Conservation (phyloP, 345 rosid genomes). For the Brassica cretica region DNA sequence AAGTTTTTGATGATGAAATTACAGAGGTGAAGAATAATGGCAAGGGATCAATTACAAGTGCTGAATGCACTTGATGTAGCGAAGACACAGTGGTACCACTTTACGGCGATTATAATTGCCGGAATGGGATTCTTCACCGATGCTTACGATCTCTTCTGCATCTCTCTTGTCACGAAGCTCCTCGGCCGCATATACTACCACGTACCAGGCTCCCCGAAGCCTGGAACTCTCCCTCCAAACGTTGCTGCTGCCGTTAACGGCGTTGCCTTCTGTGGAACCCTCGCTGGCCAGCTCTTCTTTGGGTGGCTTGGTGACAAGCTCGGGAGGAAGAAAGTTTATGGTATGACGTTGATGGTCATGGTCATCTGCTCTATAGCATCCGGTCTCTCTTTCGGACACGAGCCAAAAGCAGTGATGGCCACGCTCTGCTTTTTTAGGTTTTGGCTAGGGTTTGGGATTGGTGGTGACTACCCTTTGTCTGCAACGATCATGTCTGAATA, state of each 20-base stretch:
- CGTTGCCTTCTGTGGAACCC: background rate
- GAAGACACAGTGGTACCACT: slow-evolving; percentile 34
- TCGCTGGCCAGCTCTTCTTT: background rate
- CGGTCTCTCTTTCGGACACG: slow-evolving; percentile 3
- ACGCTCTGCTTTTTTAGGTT: slow-evolving; percentile 1
- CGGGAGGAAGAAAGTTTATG: background rate
- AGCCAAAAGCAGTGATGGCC: slow-evolving; percentile 7
- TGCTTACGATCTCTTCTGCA: slow-evolving; percentile 46
- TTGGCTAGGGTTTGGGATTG: slow-evolving; percentile 1
- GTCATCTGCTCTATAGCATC: background rate
- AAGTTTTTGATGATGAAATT: background rate
- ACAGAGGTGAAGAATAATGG: slow-evolving; percentile 44
- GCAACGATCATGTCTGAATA: slow-evolving; percentile 4
- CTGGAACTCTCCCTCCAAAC: background rate
- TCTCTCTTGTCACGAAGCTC: background rate
- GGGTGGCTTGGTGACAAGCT: slow-evolving; percentile 3
- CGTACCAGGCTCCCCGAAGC: background rate
- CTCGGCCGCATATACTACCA: slow-evolving; percentile 2
- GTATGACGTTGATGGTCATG: background rate
- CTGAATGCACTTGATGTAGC: slow-evolving; percentile 45
- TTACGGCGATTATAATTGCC: slow-evolving; percentile 42
- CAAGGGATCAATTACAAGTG: slow-evolving; percentile 48
- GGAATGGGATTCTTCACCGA: slow-evolving; percentile 57
- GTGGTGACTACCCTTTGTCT: background rate
- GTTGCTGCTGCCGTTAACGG: slow-evolving; percentile 1